Conservation (phyloP, 495 filamentous ascomycete genomes). For the Penicillium desertorum region DNA sequence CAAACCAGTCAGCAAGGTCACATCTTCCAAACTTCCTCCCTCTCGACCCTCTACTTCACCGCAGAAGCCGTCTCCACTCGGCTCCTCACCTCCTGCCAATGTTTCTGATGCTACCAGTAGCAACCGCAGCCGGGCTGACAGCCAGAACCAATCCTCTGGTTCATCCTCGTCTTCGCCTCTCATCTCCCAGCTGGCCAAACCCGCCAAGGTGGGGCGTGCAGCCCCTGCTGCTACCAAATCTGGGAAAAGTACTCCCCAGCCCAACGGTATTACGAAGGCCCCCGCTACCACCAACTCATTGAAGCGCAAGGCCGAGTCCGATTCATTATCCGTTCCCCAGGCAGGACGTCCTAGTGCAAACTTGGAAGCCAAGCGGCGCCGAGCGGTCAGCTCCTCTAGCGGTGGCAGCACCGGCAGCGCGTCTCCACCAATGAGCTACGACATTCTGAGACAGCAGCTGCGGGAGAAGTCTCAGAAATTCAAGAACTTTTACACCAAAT, state of each 20-base stretch:
- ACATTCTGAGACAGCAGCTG: slow-evolving; percentile 40
- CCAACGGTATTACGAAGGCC: slow-evolving; percentile 33
- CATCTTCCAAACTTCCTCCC: slow-evolving; percentile 39
- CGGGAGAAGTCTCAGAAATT: slow-evolving; percentile 60
- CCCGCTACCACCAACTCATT: slow-evolving; percentile 38
- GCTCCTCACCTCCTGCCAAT: slow-evolving; percentile 73
- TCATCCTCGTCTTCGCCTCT: slow-evolving; percentile 47
- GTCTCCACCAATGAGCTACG: slow-evolving; percentile 45
- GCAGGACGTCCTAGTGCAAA: slow-evolving; percentile 34
- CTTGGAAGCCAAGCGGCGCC: slow-evolving; percentile 46
- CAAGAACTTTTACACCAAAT: slow-evolving; percentile 61
- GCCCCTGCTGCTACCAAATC: slow-evolving; percentile 18
- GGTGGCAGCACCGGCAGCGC: slow-evolving; percentile 50
- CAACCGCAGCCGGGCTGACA: slow-evolving; percentile 42
- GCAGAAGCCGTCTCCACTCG: slow-evolving; percentile 71
- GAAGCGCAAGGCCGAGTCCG: slow-evolving; percentile 50
- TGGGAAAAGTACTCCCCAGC: slow-evolving; percentile 11
- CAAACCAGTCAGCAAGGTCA: slow-evolving; percentile 26
- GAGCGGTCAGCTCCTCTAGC: slow-evolving; percentile 46
- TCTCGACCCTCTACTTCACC: slow-evolving; percentile 54
- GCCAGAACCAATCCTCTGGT: slow-evolving; percentile 45
- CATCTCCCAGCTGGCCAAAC: slow-evolving; percentile 40
- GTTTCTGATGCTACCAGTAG: slow-evolving; percentile 60
- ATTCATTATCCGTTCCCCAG: slow-evolving; percentile 29
- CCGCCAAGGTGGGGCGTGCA: slow-evolving; percentile 21